A percentile compares a stretch with the other conserved stretches of the same genome.
These are phyloP conservation scores for Triticum turgidum DNA, from an alignment of 176 grass and related monocot species.

Conservation along the genomic window DNA sequence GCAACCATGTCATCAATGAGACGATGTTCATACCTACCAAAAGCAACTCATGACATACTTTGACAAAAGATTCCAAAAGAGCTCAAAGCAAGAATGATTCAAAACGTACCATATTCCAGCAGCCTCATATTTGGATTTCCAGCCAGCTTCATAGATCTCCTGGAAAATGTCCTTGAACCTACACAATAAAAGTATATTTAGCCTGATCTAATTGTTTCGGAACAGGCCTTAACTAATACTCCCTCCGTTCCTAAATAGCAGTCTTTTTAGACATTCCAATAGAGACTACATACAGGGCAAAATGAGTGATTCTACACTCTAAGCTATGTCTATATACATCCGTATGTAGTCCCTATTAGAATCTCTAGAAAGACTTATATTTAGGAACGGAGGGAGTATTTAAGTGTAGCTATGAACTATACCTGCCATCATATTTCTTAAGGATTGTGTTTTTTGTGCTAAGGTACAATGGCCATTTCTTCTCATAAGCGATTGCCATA, in stretches of 20 bases:
- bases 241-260: too few relatives aligned
- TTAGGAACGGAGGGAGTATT: neutral
- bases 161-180: slow-evolving; percentile 99
- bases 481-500: slow-evolving; percentile 85
- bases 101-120: slow-evolving; percentile 79
- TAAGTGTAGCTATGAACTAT: slow-evolving; percentile 25
- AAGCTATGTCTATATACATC: too few relatives aligned
- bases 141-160: slow-evolving; percentile 92
- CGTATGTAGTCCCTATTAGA: too few relatives aligned
- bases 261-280: too few relatives aligned
- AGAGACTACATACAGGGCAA: too few relatives aligned
- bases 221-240: neutral
- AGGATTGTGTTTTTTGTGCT: slow-evolving; percentile 99
- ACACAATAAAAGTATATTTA: slow-evolving; percentile 33
- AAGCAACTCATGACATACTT: slow-evolving; percentile 6
- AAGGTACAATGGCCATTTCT: slow-evolving; percentile 97
- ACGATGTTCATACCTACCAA: slow-evolving; percentile 86
- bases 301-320: too few relatives aligned
- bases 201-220: neutral
- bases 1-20: slow-evolving; percentile 99
- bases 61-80: neutral
- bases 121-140: slow-evolving; percentile 89
- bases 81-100: neutral
- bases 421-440: slow-evolving; percentile 99
- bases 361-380: too few relatives aligned